Evolutionary conservation across 2,329 filamentous ascomycete species (phyloP).

Genomic region (Cladosporium cucumerinum): DNA sequence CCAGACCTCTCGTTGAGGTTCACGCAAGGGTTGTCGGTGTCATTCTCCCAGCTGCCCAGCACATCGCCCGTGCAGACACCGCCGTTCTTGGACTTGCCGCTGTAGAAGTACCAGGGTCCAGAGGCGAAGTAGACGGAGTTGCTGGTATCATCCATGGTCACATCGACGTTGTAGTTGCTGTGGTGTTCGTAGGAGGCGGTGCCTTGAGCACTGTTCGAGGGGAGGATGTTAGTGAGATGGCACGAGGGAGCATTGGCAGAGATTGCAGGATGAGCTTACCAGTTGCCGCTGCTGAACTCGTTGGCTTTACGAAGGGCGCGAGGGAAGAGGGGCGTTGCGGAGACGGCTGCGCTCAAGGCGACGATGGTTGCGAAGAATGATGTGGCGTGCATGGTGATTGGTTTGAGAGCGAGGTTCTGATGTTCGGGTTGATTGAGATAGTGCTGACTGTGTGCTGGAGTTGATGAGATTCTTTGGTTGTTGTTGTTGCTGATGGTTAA

Average conservation of each 20-base stretch:
- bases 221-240: neutral
- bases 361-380: neutral
- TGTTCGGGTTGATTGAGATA: neutral
- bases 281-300: neutral
- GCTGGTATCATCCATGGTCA: neutral
- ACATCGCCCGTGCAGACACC: neutral
- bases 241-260: neutral
- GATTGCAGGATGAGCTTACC: neutral
- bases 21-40: neutral
- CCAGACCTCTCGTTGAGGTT: neutral
- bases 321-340: neutral
- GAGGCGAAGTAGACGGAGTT: neutral
- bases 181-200: neutral
- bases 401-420: neutral
- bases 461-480: neutral
- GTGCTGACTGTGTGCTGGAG: neutral
- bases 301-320: neutral
- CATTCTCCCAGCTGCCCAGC: neutral
- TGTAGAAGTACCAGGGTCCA: neutral
- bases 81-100: neutral
- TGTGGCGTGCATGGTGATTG: neutral
- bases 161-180: neutral
- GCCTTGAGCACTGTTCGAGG: neutral
- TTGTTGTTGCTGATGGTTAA: neutral
- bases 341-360: neutral